Evolutionary conservation across 148 eudicot species (phyloP).

Genomic region (Beta vulgaris): DNA sequence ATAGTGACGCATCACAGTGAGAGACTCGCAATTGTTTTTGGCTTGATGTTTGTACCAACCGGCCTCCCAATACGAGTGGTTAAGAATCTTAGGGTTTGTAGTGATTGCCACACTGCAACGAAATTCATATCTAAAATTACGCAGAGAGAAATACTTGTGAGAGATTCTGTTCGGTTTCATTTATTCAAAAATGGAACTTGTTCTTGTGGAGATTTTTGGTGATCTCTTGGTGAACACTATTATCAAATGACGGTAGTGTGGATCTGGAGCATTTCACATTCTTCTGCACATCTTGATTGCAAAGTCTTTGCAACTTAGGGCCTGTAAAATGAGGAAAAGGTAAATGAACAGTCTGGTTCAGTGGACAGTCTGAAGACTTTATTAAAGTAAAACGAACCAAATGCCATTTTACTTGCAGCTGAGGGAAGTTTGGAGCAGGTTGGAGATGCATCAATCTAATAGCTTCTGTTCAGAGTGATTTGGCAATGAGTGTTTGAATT

Average conservation of each 20-base stretch:
- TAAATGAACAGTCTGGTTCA: not conserved
- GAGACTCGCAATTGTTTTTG: slow-evolving; percentile 91
- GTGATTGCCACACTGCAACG: slow-evolving; percentile 85
- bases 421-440: not conserved
- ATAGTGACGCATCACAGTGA: slow-evolving; percentile 86
- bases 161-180: slow-evolving; percentile 94
- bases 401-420: not conserved
- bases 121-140: slow-evolving; percentile 85
- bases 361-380: not conserved
- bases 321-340: not conserved
- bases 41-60: slow-evolving; percentile 69
- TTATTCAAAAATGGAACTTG: slow-evolving; percentile 87
- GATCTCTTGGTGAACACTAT: slow-evolving; percentile 11
- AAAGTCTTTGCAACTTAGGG: too few relatives aligned
- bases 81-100: slow-evolving; percentile 93
- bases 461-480: not conserved
- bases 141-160: slow-evolving; percentile 84
- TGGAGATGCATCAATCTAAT: not conserved
- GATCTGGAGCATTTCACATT: not conserved
- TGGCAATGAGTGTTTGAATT: not conserved
- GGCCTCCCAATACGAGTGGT: slow-evolving; percentile 70
- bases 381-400: not conserved
- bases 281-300: not conserved
- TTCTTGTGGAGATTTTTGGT: slow-evolving; percentile 99
- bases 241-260: not conserved